Evolutionary conservation across 2,329 filamentous ascomycete species (phyloP).

Genomic region (Microcyclosporella mali): DNA sequence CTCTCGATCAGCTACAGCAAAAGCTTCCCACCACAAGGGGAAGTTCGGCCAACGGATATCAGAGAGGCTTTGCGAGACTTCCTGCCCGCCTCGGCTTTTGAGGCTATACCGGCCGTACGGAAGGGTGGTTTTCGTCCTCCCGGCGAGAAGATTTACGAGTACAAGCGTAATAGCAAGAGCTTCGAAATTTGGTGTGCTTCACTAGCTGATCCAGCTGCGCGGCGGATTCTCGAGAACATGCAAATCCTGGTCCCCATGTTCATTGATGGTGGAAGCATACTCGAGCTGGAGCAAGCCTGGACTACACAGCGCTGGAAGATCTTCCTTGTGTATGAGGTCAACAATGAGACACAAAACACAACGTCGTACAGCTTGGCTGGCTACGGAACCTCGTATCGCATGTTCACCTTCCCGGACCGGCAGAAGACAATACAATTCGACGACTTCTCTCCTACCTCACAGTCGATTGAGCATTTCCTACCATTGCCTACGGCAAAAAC

Average conservation of each 20-base stretch:
- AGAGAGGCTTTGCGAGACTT: constrained; percentile 57
- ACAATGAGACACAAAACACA: constrained; percentile 33
- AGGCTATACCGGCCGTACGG: constrained; percentile 24
- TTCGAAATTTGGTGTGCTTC: constrained; percentile 83
- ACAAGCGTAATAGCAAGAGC: constrained; percentile 54
- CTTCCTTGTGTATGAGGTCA: constrained; percentile 59
- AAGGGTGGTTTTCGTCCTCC: constrained; percentile 60
- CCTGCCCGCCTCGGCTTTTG: constrained; percentile 57
- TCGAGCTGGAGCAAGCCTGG: constrained; percentile 66
- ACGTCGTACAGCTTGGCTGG: constrained; percentile 76
- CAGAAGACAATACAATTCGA: constrained; percentile 17
- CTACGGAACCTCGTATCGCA: constrained; percentile 84
- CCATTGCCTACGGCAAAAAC: constrained; percentile 18
- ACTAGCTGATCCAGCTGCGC: constrained; percentile 63
- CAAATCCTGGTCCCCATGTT: constrained; percentile 80
- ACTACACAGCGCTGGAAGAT: constrained; percentile 78
- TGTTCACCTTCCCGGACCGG: constrained; percentile 46
- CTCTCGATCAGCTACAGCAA: constrained; percentile 64
- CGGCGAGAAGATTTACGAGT: constrained; percentile 62
- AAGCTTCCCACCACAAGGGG: constrained; percentile 63
- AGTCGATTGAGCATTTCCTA: constrained; percentile 25
- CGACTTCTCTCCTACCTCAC: constrained; percentile 18
- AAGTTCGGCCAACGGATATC: constrained; percentile 64
- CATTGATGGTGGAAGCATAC: constrained; percentile 84
- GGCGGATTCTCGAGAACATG: constrained; percentile 68